Base-by-base conservation (phyloP, 371 early-diverging fungal genomes). In the Mortierella polycephala region DNA sequence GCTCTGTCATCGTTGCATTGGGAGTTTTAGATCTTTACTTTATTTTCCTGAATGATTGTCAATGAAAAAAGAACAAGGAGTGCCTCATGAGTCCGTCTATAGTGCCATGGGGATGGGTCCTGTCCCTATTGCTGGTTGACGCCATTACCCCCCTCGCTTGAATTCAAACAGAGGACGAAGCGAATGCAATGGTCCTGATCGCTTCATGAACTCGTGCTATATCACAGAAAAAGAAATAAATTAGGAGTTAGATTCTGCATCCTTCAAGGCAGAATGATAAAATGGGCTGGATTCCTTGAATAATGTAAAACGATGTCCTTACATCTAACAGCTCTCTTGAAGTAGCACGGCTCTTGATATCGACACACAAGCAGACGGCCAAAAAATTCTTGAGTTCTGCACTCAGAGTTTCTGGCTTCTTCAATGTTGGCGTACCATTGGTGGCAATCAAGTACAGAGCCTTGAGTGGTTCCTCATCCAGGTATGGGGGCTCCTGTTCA, bases 401-500 rank as follows among this genome's bases (percentile, higher is more conserved):
- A 64, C 92, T 93, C 64, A 96, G 79, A 60, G 86, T 85, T 64
- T 94, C 95, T 13, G 99, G 97, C 53, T 89, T 77, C 84, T 95
- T 95, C 39, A 99, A 83, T 7, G 94, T 92, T 2, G 99, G 99
- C 1, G 97, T 99, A 46, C 99, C 99, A 75, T 98, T 96, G 41
- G 98, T 98, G 11, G 98, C 96, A 82, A 97, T 97, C 64, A 98
- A 82, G 79, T 97, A 98, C 44, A 98, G 85, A 1, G 98, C 98
- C 85, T 95, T 95, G 59, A 98, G 84, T 18, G 96, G 95, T 70
- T 96, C 95, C 82, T 96, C 98, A 62, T 97, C 95, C 76, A 97
- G 83, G 81, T 98, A 99, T 45, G 99, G 99, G 37, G 98, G 98
- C 83, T 96, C 97, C 59, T 95, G 95, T 81, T 98, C 97, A 71